Evolutionary conservation across 768 basidiomycete species (phyloP), one percentile per base, ranked within the genome.

Genomic region (Rhodotorula diobovata): DNA sequence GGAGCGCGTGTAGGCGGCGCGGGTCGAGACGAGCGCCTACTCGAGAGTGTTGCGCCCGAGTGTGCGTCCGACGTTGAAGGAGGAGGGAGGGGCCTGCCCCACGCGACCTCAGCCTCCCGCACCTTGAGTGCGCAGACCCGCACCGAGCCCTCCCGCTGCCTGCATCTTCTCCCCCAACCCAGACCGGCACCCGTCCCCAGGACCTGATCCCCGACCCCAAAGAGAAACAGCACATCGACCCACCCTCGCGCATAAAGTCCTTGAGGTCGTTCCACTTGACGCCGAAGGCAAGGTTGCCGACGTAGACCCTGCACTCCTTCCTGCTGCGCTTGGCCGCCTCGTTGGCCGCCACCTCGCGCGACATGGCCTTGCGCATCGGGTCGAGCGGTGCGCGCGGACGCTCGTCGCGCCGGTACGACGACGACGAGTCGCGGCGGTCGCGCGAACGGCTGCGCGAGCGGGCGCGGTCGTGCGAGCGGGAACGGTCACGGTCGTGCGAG

Each of bases 231-330:
- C 32, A 66, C 56, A 87, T 86, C 87, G 83, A 93, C 94, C 89
- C 91, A 96, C 94, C 93, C 93, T 91, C 91, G 89, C 91, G 87
- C 93, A 96, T 95, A 81, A 96, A 97, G 88, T 97, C 93, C 87
- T 94, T 93, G 82, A 99, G 85, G 84, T 98, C 96, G 83, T 93
- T 87, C 84, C 95, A 98, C 83, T 89, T 94, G 88, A 93, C 91
- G 81, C 95, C 91, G 85, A 97, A 99, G 80, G 91, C 92, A 82
- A 99, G 87, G 82, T 99, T 99, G 80, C 96, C 95, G 81, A 97
- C 92, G 79, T 99, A 99, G 78, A 98, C 93, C 77, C 95, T 86
- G 81, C 97, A 93, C 85, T 98, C 96, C 83, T 91, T 87, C 86
- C 94, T 92, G 89, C 90, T 93, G 79, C 89, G 86, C 81, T 96